phyloP scores from a whole-genome alignment of 2,329 filamentous ascomycete species.

The Blastomyces silverae region DNA sequence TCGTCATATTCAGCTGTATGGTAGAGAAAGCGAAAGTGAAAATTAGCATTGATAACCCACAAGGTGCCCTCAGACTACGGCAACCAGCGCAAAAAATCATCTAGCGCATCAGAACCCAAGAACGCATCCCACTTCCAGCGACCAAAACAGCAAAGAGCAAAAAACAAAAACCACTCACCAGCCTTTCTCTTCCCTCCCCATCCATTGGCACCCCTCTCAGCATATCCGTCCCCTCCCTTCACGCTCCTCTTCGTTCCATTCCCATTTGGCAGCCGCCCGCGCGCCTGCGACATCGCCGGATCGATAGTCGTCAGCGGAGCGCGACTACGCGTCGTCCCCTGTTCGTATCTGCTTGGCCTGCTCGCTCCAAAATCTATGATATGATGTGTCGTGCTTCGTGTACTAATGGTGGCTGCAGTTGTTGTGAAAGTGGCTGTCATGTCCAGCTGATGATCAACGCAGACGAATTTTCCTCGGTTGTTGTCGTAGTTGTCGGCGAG shows the following conservation, averaged over 20 bases:
- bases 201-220: constrained; percentile 13
- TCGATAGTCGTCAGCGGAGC: constrained; percentile 13
- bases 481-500: neutral
- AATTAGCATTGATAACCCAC: constrained; percentile 14
- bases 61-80: neutral
- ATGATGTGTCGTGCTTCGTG: constrained; percentile 14
- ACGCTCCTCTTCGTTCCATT: constrained; percentile 8
- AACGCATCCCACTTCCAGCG: neutral
- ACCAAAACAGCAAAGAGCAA: neutral
- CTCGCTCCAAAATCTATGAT: constrained; percentile 8
- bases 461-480: neutral
- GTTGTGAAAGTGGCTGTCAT: constrained; percentile 20
- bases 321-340: constrained; percentile 15
- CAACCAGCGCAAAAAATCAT: neutral
- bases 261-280: constrained; percentile 15
- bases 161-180: constrained; percentile 31
- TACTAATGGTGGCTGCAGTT: constrained; percentile 17
- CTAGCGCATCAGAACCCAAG: constrained; percentile 5
- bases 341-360: constrained; percentile 4
- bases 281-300: constrained; percentile 19
- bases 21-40: constrained; percentile 5
- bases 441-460: constrained; percentile 16
- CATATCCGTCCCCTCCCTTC: constrained; percentile 11
- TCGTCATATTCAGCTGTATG: constrained; percentile 54
- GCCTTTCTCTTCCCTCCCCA: constrained; percentile 39